Conservation (phyloP, 1,139 yeast genomes). For the Sugiyamaella novakii region DNA sequence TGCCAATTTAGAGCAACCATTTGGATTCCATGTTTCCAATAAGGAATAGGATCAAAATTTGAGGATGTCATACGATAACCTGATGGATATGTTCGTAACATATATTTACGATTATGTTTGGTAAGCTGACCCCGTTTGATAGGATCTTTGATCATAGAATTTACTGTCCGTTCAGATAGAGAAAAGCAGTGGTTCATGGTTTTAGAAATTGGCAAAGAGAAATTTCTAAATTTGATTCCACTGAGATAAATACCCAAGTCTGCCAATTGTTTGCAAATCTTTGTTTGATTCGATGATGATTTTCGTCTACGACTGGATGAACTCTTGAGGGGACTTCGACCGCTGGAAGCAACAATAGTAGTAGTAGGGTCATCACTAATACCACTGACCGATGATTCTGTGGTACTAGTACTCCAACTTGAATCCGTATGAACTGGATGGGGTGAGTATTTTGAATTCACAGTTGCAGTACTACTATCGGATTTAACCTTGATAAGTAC, state of each 20-base stretch:
- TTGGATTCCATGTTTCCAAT: slow-evolving; percentile 86
- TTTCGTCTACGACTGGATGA: slow-evolving; percentile 22
- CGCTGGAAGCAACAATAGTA: background rate
- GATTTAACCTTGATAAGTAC: slow-evolving; percentile 75
- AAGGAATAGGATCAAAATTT: slow-evolving; percentile 74
- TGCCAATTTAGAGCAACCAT: slow-evolving; percentile 99
- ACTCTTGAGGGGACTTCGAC: slow-evolving; percentile 14
- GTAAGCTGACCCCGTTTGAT: slow-evolving; percentile 53
- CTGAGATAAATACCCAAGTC: slow-evolving; percentile 65
- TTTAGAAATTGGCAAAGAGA: slow-evolving; percentile 84
- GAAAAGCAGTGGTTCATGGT: slow-evolving; percentile 82
- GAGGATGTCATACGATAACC: slow-evolving; percentile 72
- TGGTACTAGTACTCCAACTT: slow-evolving; percentile 8
- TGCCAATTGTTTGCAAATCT: slow-evolving; percentile 56
- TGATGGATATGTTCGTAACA: slow-evolving; percentile 89
- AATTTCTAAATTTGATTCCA: slow-evolving; percentile 78
- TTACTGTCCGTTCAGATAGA: slow-evolving; percentile 70
- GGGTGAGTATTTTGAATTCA: background rate
- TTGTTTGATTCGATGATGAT: slow-evolving; percentile 36
- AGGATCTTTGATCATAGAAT: slow-evolving; percentile 63
- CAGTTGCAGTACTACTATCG: slow-evolving; percentile 13
- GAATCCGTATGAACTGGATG: slow-evolving; percentile 13
- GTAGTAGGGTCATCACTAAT: slow-evolving; percentile 19
- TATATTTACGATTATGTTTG: slow-evolving; percentile 73
- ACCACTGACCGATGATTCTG: slow-evolving; percentile 20